A percentile compares a stretch with the other conserved stretches of the same genome.
Evolutionary conservation across 1,139 yeast species (phyloP).

Genomic region (Arxiozyma slooffiae): DNA sequence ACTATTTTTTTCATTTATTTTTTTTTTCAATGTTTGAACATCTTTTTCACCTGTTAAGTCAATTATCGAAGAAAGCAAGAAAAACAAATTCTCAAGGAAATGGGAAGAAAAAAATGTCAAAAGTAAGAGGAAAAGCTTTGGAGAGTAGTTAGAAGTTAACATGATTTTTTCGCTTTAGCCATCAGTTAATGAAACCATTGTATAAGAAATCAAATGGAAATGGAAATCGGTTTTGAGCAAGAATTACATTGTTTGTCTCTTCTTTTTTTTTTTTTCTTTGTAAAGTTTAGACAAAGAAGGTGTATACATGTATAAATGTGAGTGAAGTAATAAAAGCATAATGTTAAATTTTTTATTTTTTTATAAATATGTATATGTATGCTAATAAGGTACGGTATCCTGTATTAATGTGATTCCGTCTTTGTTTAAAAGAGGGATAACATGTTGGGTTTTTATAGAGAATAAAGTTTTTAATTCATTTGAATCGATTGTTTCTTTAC

Average conservation of each 20-base stretch:
- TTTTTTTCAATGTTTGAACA: not conserved
- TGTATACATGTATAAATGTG: not conserved
- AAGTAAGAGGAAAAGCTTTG: not conserved
- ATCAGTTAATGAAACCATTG: no score
- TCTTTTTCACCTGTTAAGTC: not conserved
- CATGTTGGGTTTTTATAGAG: not conserved
- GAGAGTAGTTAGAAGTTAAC: no score
- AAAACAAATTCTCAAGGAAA: not conserved
- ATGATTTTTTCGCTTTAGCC: no score
- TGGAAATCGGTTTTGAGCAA: no score
- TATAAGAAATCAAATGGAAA: no score
- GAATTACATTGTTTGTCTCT: no score
- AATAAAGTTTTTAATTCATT: not conserved
- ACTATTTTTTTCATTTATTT: not conserved
- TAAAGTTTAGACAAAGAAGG: no score
- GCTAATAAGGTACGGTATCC: not conserved
- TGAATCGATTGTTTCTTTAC: not conserved
- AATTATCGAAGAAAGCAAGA: not conserved
- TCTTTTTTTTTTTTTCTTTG: no score
- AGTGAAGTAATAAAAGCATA: not conserved
- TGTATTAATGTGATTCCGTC: not conserved
- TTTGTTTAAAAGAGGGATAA: not conserved
- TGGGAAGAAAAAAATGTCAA: no score
- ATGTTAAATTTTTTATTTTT: no score
- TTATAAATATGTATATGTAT: no score